These are phyloP conservation scores for Boletus sp. DNA, from an alignment of 768 basidiomycete species.

Conservation along the genomic window DNA sequence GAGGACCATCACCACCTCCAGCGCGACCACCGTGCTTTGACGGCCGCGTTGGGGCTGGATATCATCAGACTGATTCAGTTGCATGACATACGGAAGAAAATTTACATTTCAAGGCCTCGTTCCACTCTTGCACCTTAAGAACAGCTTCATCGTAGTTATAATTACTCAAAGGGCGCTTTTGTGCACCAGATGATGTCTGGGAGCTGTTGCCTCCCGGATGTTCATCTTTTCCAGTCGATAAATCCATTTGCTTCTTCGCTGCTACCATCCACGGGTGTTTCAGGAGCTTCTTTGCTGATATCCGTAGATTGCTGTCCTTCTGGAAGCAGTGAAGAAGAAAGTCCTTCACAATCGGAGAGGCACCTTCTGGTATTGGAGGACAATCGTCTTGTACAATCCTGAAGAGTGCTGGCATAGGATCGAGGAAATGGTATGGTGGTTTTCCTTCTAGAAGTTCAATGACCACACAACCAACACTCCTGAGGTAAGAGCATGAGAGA, in stretches of 20 bases:
- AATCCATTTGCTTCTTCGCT: constrained; percentile 69
- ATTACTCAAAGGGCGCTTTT: constrained; percentile 60
- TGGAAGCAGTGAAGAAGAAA: constrained; percentile 98
- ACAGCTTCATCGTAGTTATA: constrained; percentile 95
- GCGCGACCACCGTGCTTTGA: constrained; percentile 60
- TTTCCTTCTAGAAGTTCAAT: constrained; percentile 89
- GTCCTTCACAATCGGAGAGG: constrained; percentile 93
- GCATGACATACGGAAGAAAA: constrained; percentile 14
- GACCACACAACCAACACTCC: constrained; percentile 95
- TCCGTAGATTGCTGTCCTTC: constrained; percentile 93
- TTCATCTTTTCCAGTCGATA: constrained; percentile 30
- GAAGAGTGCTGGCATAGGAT: constrained; percentile 98
- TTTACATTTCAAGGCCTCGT: constrained; percentile 90
- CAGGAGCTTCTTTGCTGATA: constrained; percentile 90
- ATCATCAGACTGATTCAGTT: constrained; percentile 2
- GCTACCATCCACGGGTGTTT: constrained; percentile 96
- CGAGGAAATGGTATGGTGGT: constrained; percentile 93
- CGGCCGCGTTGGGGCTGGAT: constrained; percentile 66
- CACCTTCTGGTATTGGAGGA: constrained; percentile 94
- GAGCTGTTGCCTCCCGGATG: constrained; percentile 32
- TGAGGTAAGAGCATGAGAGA: constrained; percentile 19
- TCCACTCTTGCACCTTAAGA: constrained; percentile 96
- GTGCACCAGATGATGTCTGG: constrained; percentile 35
- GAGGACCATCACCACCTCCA: constrained; percentile 36
- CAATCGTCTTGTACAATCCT: constrained; percentile 98